Percentiles rank a stretch among this genome's conserved stretches.
These are phyloP conservation scores for Metschnikowia noctiluminum DNA, from an alignment of 805 yeast genomes.

Conservation along the genomic window DNA sequence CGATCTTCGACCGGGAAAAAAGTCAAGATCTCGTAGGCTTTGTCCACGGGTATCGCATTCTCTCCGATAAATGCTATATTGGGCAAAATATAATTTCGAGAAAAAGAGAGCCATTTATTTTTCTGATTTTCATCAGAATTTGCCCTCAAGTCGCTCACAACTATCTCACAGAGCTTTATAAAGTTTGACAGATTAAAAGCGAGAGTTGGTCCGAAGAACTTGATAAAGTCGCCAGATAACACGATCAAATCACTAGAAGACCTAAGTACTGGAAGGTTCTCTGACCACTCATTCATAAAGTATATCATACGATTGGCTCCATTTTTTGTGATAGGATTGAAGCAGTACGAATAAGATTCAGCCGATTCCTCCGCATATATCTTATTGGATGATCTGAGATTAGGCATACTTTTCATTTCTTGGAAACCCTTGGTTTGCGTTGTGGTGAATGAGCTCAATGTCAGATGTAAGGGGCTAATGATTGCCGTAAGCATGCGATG, in stretches of 20 bases:
- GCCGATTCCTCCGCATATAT: slow-evolving; percentile 26
- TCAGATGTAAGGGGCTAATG: slow-evolving; percentile 46
- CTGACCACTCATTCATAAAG: slow-evolving; percentile 51
- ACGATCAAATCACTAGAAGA: slow-evolving; percentile 43
- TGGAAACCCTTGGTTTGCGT: slow-evolving; percentile 23
- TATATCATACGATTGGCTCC: slow-evolving; percentile 28
- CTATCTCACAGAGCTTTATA: slow-evolving; percentile 61
- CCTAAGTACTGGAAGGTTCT: slow-evolving; percentile 34
- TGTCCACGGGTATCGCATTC: slow-evolving; percentile 59
- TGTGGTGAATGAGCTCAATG: slow-evolving; percentile 19
- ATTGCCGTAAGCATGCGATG: slow-evolving; percentile 47
- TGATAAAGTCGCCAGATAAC: slow-evolving; percentile 48
- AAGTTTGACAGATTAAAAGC: slow-evolving; percentile 48
- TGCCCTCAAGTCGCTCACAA: slow-evolving; percentile 32
- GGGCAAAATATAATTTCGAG: slow-evolving; percentile 66
- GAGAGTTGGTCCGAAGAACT: slow-evolving; percentile 54
- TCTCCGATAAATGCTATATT: slow-evolving; percentile 50
- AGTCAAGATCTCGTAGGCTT: slow-evolving; percentile 53
- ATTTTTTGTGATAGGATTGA: slow-evolving; percentile 28
- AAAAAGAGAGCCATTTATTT: slow-evolving; percentile 52
- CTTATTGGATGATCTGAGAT: slow-evolving; percentile 24
- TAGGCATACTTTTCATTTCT: slow-evolving; percentile 21
- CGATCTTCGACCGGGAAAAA: slow-evolving; percentile 59
- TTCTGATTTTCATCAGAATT: slow-evolving; percentile 12
- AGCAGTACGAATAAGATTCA: slow-evolving; percentile 21